phyloP scores from a whole-genome alignment of 2,329 filamentous ascomycete species.

The Ascochyta rabiei region DNA sequence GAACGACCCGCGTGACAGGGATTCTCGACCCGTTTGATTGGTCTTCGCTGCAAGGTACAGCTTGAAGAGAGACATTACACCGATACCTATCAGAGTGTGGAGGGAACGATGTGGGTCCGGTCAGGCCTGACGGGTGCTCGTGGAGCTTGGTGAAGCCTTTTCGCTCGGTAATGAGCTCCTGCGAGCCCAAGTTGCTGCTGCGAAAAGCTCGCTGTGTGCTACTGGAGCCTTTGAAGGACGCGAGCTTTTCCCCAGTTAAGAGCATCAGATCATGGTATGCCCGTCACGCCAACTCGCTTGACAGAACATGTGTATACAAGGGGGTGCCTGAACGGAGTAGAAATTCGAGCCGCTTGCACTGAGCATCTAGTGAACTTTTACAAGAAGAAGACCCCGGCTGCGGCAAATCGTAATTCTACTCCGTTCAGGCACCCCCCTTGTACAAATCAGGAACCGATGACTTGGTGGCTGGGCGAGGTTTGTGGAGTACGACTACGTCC shows the following conservation, averaged over 20 bases:
- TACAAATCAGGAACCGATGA: conserved; percentile 9
- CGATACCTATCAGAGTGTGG: conserved; percentile 10
- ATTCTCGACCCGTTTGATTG: background rate
- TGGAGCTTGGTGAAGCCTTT: conserved; percentile 28
- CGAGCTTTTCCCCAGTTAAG: too few species aligned
- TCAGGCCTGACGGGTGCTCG: conserved; percentile 19
- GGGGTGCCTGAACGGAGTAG: too few species aligned
- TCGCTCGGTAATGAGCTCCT: background rate
- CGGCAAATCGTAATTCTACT: too few species aligned
- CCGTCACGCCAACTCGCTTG: background rate
- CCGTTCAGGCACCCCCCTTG: too few species aligned
- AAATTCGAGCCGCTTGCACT: too few species aligned
- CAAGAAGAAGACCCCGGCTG: too few species aligned
- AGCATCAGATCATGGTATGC: background rate
- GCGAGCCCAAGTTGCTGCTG: background rate
- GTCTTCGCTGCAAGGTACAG: background rate
- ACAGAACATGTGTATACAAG: background rate
- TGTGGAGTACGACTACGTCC: conserved; percentile 18
- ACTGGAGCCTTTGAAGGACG: background rate
- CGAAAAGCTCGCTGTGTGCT: background rate
- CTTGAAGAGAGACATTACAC: conserved; percentile 1
- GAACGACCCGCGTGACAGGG: background rate
- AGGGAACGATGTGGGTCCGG: conserved; percentile 1
- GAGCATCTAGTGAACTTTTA: too few species aligned
- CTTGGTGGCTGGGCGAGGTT: conserved; percentile 5